These are phyloP conservation scores for Yarrowia sp. DNA, from an alignment of 805 yeast genomes.

Conservation along the genomic window DNA sequence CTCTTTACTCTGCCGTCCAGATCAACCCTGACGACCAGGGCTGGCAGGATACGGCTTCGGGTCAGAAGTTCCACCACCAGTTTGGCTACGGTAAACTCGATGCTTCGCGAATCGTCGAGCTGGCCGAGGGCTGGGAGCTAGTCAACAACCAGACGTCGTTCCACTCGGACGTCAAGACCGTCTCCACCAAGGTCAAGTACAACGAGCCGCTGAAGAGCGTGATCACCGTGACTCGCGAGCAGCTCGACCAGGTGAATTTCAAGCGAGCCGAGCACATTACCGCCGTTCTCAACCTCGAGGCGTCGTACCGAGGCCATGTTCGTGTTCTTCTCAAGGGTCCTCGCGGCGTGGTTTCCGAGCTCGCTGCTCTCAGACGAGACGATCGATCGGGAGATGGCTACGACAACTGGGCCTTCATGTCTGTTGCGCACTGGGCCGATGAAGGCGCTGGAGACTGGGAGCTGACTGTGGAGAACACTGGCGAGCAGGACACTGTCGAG, in stretches of 20 bases:
- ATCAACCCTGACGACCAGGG: slow-evolving; percentile 64
- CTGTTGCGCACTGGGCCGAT: slow-evolving; percentile 98
- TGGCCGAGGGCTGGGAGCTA: slow-evolving; percentile 71
- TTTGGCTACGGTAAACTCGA: slow-evolving; percentile 94
- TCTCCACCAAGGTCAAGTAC: slow-evolving; percentile 33
- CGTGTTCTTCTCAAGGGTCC: slow-evolving; percentile 71
- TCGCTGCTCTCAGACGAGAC: slow-evolving; percentile 63
- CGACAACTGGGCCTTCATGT: slow-evolving; percentile 84
- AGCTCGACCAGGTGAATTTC: slow-evolving; percentile 56
- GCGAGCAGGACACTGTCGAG: slow-evolving; percentile 36
- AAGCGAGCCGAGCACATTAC: slow-evolving; percentile 82
- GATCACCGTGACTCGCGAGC: slow-evolving; percentile 48
- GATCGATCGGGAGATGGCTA: slow-evolving; percentile 65
- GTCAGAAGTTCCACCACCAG: slow-evolving; percentile 71
- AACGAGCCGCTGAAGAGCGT: slow-evolving; percentile 28
- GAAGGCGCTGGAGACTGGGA: slow-evolving; percentile 79
- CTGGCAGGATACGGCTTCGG: slow-evolving; percentile 71
- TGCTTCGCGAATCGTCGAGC: slow-evolving; percentile 67
- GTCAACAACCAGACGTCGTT: slow-evolving; percentile 93
- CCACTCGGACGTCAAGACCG: slow-evolving; percentile 46
- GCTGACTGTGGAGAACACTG: slow-evolving; percentile 49
- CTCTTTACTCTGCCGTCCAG: slow-evolving; percentile 67
- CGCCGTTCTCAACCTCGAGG: slow-evolving; percentile 67
- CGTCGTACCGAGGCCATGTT: slow-evolving; percentile 67
- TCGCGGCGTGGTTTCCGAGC: slow-evolving; percentile 62